These are phyloP conservation scores for Saccharomyces hybrid DNA, from an alignment of 1,139 yeast genomes.

Conservation along the genomic window DNA sequence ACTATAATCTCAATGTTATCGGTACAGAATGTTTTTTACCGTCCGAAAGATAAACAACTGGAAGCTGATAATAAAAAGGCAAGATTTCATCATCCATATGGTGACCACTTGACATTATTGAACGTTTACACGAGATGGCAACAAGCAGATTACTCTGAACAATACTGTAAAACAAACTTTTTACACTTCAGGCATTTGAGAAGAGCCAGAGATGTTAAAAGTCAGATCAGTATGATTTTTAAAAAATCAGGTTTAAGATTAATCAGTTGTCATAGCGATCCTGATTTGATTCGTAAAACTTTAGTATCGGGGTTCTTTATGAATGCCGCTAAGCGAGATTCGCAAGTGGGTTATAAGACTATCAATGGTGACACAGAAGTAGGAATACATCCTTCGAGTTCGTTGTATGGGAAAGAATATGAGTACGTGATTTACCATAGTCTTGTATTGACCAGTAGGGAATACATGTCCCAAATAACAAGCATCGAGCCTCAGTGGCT, in stretches of 20 bases:
- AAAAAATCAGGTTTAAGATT: conserved; percentile 44
- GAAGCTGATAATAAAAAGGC: conserved; percentile 73
- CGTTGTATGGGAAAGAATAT: conserved; percentile 63
- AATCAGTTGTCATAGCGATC: conserved; percentile 52
- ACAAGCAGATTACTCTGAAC: conserved; percentile 47
- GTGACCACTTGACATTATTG: conserved; percentile 80
- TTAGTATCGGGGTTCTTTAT: conserved; percentile 84
- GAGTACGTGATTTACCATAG: conserved; percentile 83
- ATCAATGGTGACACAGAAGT: conserved; percentile 72
- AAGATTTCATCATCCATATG: conserved; percentile 66
- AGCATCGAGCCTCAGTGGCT: conserved; percentile 81
- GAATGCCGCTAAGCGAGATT: conserved; percentile 71
- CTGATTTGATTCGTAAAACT: conserved; percentile 60
- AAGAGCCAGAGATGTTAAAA: conserved; percentile 70
- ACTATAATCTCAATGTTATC: conserved; percentile 88
- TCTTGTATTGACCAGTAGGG: conserved; percentile 69
- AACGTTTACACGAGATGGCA: conserved; percentile 80
- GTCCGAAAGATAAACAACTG: conserved; percentile 74
- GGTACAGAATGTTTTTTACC: conserved; percentile 72
- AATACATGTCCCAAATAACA: conserved; percentile 86
- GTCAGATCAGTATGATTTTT: conserved; percentile 62
- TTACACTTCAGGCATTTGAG: conserved; percentile 73
- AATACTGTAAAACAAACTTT: conserved; percentile 79
- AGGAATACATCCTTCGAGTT: conserved; percentile 80
- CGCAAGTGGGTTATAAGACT: conserved; percentile 72